Conservation (phyloP, 2,329 filamentous ascomycete genomes). For the Xylariomycetidae sp. region DNA sequence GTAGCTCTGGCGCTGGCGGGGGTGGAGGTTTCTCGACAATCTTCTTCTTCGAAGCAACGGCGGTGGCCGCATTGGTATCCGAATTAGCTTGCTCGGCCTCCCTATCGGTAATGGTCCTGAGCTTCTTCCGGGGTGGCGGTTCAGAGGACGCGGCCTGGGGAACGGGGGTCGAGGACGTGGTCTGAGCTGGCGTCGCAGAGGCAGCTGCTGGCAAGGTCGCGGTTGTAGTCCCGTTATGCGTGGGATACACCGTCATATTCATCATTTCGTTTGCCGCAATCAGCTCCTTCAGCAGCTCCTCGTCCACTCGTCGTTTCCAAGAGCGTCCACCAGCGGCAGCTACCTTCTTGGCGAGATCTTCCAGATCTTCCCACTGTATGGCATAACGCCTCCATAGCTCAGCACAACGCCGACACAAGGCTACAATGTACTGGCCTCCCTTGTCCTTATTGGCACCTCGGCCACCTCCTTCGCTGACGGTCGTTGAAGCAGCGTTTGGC, state of each 20-base stretch:
- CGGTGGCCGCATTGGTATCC: conserved; percentile 39
- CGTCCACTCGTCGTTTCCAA: conserved; percentile 84
- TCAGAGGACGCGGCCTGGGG: conserved; percentile 37
- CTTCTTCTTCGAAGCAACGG: conserved; percentile 37
- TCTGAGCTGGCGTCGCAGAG: conserved; percentile 20
- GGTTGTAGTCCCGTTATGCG: too few species aligned
- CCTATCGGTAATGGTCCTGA: conserved; percentile 50
- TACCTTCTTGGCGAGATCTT: conserved; percentile 86
- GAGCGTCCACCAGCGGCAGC: conserved; percentile 71
- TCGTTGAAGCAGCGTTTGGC: conserved; percentile 67
- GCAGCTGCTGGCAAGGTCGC: conserved; percentile 27
- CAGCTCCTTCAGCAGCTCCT: conserved; percentile 77
- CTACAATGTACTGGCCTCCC: conserved; percentile 65
- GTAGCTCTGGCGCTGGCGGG: conserved; percentile 60
- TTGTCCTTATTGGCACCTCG: conserved; percentile 80
- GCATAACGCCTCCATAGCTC: conserved; percentile 94
- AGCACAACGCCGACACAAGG: conserved; percentile 84
- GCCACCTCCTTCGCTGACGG: conserved; percentile 57
- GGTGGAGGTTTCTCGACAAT: conserved; percentile 54
- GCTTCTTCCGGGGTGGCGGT: conserved; percentile 56
- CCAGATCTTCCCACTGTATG: conserved; percentile 90
- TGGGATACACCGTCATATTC: conserved; percentile 34
- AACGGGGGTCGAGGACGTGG: conserved; percentile 20
- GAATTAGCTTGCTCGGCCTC: conserved; percentile 41
- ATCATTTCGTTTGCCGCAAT: conserved; percentile 58